phyloP scores from a whole-genome alignment of 2,329 filamentous ascomycete species.

The Hypoxylon sp. region DNA sequence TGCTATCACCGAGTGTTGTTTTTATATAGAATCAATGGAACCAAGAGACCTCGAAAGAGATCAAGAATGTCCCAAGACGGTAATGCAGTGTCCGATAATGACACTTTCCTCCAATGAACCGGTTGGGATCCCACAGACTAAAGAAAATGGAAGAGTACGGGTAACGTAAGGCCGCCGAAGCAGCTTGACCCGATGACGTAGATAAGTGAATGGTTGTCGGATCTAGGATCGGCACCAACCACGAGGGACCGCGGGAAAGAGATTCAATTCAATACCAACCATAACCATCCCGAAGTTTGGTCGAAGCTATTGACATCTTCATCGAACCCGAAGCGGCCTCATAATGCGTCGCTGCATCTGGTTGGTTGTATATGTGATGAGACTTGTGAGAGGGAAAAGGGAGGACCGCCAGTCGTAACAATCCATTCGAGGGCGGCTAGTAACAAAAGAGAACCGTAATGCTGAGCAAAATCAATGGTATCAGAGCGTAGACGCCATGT shows the following conservation, averaged over 20 bases:
- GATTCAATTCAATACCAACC: constrained; percentile 23
- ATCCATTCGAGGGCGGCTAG: constrained; percentile 35
- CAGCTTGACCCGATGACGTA: constrained; percentile 39
- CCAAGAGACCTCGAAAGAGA: constrained; percentile 23
- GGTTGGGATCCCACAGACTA: constrained; percentile 39
- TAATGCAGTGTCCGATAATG: constrained; percentile 35
- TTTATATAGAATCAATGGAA: constrained; percentile 39
- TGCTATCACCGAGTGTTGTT: constrained; percentile 23
- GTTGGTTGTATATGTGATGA: constrained; percentile 26
- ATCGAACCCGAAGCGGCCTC: constrained; percentile 10
- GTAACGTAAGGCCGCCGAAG: constrained; percentile 39
- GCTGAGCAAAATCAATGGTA: constrained; percentile 57
- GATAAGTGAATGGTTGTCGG: constrained; percentile 32
- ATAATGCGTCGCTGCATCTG: constrained; percentile 22
- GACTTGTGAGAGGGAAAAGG: constrained; percentile 28
- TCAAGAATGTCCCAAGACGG: constrained; percentile 19
- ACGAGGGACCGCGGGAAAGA: constrained; percentile 8
- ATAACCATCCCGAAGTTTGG: constrained; percentile 22
- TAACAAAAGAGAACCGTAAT: constrained; percentile 55
- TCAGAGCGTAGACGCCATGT: constrained; percentile 58
- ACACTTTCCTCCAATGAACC: constrained; percentile 34
- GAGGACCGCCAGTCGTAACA: constrained; percentile 33
- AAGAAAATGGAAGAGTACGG: constrained; percentile 47
- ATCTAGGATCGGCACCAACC: constrained; percentile 10
- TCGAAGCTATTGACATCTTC: constrained; percentile 13